These are phyloP conservation scores for Botrytis deweyae DNA, from an alignment of 2,329 filamentous ascomycete species.

Conservation along the genomic window DNA sequence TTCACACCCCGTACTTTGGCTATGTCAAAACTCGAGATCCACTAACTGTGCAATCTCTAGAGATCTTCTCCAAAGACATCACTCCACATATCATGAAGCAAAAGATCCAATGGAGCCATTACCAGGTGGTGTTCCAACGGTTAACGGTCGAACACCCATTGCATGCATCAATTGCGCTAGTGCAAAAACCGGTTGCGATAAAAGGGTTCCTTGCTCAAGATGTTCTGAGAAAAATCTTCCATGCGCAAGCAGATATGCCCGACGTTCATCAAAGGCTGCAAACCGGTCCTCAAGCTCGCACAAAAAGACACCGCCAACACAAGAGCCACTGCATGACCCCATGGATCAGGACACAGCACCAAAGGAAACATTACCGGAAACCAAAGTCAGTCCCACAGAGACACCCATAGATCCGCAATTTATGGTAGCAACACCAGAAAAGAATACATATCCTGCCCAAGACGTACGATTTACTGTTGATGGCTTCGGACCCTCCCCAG, in stretches of 20 bases:
- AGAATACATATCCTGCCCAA: constrained; percentile 7
- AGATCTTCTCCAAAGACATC: constrained; percentile 52
- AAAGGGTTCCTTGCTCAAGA: constrained; percentile 49
- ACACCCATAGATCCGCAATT: constrained; percentile 7
- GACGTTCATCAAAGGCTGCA: constrained; percentile 49
- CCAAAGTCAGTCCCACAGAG: not conserved
- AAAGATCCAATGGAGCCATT: constrained; percentile 48
- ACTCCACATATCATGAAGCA: constrained; percentile 52
- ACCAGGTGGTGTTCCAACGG: constrained; percentile 45
- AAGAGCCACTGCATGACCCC: constrained; percentile 20
- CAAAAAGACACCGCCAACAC: constrained; percentile 15
- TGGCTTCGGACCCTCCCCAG: constrained; percentile 15
- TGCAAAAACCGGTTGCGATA: constrained; percentile 54
- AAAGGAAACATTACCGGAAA: constrained; percentile 11
- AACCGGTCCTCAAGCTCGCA: constrained; percentile 18
- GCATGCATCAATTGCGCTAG: constrained; percentile 51
- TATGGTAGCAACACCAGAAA: constrained; percentile 11
- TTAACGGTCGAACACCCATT: constrained; percentile 47
- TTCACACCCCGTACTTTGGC: constrained; percentile 23
- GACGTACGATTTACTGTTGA: constrained; percentile 15
- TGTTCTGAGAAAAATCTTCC: constrained; percentile 51
- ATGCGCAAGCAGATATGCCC: constrained; percentile 51
- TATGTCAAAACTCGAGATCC: constrained; percentile 23
- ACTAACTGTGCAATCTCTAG: constrained; percentile 37
- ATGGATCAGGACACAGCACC: constrained; percentile 17